Conservation (phyloP, 768 basidiomycete genomes). For the Tremella yokohamensis region DNA sequence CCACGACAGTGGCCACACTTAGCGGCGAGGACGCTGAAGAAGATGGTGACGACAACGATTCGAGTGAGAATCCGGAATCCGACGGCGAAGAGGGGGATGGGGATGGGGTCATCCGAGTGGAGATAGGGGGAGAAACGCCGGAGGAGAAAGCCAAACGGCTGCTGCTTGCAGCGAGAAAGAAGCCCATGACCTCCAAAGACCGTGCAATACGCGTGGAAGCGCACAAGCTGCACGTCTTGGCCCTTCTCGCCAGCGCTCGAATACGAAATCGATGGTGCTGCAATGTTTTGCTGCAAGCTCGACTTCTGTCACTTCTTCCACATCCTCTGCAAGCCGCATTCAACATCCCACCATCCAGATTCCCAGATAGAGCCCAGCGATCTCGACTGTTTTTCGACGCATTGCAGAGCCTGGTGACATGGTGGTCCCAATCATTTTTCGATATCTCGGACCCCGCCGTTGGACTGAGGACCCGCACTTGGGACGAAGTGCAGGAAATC, state of each 20-base stretch:
- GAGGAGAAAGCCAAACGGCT: slow-evolving; percentile 42
- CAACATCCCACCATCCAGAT: slow-evolving; percentile 70
- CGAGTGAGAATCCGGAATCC: slow-evolving; percentile 9
- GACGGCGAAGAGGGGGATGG: slow-evolving; percentile 21
- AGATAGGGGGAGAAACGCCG: slow-evolving; percentile 40
- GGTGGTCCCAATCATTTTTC: slow-evolving; percentile 76
- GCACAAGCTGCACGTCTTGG: slow-evolving; percentile 84
- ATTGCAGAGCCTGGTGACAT: slow-evolving; percentile 66
- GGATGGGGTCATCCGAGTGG: slow-evolving; percentile 35
- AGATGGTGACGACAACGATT: slow-evolving; percentile 20
- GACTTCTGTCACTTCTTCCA: slow-evolving; percentile 81
- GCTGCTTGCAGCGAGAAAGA: slow-evolving; percentile 39
- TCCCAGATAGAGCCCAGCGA: slow-evolving; percentile 72
- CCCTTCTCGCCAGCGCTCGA: slow-evolving; percentile 70
- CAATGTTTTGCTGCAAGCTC: slow-evolving; percentile 70
- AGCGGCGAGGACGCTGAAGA: slow-evolving; percentile 30
- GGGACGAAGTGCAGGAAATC: slow-evolving; percentile 62
- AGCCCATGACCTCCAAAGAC: slow-evolving; percentile 55
- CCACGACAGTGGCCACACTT: slow-evolving; percentile 26
- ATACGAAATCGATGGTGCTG: slow-evolving; percentile 80
- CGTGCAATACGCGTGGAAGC: slow-evolving; percentile 70
- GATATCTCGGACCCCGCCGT: slow-evolving; percentile 39
- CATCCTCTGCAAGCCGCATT: slow-evolving; percentile 75
- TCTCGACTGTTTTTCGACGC: slow-evolving; percentile 85
- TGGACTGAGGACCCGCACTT: slow-evolving; percentile 66